Base-by-base conservation (phyloP, 202 grass and related monocot genomes). In the Cymbopogon flexuosus region DNA sequence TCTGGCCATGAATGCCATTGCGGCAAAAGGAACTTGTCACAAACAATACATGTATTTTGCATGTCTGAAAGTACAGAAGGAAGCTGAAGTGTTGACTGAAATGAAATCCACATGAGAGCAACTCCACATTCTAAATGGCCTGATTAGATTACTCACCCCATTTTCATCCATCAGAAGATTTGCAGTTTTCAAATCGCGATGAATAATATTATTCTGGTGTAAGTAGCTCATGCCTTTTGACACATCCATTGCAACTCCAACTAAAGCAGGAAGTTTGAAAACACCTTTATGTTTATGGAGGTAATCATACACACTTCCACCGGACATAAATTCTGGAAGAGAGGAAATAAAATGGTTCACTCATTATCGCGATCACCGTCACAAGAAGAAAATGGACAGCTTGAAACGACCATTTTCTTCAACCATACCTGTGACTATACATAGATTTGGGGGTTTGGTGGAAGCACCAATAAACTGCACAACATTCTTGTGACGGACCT, bases 221-320 rank as follows among this genome's bases (percentile, higher is more conserved):
- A 97, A 92, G 86, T 97, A 97, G 83, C 73, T 97, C 95, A 97
- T 97, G 83, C 95, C 95, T 85, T 97, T 97, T 71, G 95, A 97
- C 35, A 97, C 95, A 89, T 97, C 95, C 65, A 94, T 93, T 37
- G 92, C 92, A 82, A 94, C 90, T 85, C 95, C 77, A 76, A 97
- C 54, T 64, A 97, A 91, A 90, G 89, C 79, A 77, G 89, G 88
- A 63, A 90, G 84, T 77, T 94, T 97, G 72, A 97, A 94, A 47
- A 88, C 57, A 56, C 95, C 92, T 88, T 90, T 97, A 57, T 91
- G 95, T 80, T 94, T 97, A 89, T 97, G 95, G 24, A 97, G 92
- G 79, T 89, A 94, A 80, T 97, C 95, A 81, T 97, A 94, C 45
- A 97, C 88, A 72, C 95, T 97, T 39, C 95, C 95, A 56, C 95